These are phyloP conservation scores for Carex parvula DNA, from an alignment of 176 grass and related monocot species.

Conservation along the genomic window DNA sequence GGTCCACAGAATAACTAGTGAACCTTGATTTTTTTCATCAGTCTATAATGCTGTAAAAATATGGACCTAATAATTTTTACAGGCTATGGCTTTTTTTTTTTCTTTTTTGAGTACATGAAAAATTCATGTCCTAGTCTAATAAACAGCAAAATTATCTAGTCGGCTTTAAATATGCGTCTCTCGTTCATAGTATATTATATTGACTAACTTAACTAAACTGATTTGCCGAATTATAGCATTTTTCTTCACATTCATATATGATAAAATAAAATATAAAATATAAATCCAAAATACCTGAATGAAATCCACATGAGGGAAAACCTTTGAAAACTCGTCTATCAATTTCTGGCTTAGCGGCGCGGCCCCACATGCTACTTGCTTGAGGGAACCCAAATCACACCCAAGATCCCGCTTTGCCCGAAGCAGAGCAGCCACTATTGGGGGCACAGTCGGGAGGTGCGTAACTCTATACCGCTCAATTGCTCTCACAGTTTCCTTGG, in stretches of 20 bases:
- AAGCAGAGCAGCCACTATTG: conserved; percentile 48
- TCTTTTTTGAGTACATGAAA: background rate
- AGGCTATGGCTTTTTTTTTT: background rate
- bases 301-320: conserved; percentile 74
- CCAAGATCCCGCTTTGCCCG: conserved; percentile 22
- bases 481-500: conserved; percentile 32
- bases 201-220: background rate
- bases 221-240: background rate
- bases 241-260: background rate
- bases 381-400: conserved; percentile 33
- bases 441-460: conserved; percentile 63
- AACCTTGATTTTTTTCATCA: background rate
- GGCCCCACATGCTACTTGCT: conserved; percentile 66
- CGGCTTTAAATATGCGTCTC: background rate
- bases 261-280: background rate
- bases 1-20: background rate
- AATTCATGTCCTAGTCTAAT: too few relatives aligned
- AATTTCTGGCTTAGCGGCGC: conserved; percentile 38
- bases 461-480: conserved; percentile 51
- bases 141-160: background rate
- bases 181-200: background rate
- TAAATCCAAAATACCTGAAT: conserved; percentile 42
- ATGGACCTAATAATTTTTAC: background rate
- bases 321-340: conserved; percentile 45
- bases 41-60: background rate